A percentile compares a stretch with the other conserved stretches of the same genome.
phyloP scores from a whole-genome alignment of 495 filamentous ascomycete genomes.

The Xylaria grammica region DNA sequence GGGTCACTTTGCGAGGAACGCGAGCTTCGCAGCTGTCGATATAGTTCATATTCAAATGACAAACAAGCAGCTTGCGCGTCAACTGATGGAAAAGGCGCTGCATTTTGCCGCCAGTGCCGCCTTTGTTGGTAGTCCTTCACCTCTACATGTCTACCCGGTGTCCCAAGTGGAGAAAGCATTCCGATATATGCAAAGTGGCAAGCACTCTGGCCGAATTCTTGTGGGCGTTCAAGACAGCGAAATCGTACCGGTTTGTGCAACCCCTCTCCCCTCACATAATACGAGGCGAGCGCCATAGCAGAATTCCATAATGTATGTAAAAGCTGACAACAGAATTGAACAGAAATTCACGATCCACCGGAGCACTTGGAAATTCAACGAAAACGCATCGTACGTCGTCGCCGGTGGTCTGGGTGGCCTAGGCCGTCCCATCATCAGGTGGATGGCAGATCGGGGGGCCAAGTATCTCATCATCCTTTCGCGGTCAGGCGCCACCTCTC shows the following conservation, averaged over 20 bases:
- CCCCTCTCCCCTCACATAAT: constrained; percentile 36
- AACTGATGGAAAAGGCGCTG: constrained; percentile 28
- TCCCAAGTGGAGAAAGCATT: constrained; percentile 55
- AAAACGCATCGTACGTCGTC: constrained; percentile 57
- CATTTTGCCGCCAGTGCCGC: no score
- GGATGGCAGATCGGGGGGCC: constrained; percentile 61
- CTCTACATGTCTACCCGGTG: constrained; percentile 44
- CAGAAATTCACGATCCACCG: no score
- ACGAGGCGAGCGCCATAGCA: no score
- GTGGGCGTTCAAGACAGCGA: constrained; percentile 42
- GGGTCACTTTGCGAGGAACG: constrained; percentile 44
- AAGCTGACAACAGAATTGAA: no score
- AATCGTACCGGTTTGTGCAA: no score
- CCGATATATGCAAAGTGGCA: constrained; percentile 54
- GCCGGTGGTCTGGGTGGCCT: constrained; percentile 64
- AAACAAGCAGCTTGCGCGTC: no score
- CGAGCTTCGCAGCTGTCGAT: constrained; percentile 46
- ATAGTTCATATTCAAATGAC: no score
- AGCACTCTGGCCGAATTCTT: constrained; percentile 59
- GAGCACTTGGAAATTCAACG: constrained; percentile 36
- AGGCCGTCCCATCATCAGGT: constrained; percentile 57
- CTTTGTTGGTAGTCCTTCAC: constrained; percentile 32
- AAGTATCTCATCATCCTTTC: constrained; percentile 58
- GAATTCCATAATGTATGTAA: no score
- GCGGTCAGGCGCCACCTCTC: constrained; percentile 46